Evolutionary conservation across 2,329 filamentous ascomycete species (phyloP), one percentile per base, ranked within the genome.

Genomic region (Claviceps paspali): DNA sequence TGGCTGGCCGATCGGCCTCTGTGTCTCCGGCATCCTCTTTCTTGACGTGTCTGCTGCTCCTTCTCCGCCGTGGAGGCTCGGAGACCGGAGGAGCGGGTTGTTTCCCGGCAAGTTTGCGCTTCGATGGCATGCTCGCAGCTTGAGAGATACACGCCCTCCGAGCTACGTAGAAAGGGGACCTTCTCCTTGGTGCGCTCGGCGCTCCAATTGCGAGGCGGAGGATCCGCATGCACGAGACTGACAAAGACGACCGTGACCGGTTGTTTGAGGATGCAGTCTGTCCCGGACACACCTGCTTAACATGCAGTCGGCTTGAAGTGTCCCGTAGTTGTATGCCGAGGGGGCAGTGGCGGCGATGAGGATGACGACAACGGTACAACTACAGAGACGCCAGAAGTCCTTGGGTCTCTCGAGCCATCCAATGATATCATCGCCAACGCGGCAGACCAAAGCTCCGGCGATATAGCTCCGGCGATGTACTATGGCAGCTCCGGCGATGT

Each of bases 51-150:
- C 45, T 47, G 38, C 47, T 48, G 23, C 46, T 51, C 29, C 51
- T 50, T 31, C 51, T 55, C 23, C 55, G 47, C 15, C 51, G 45
- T 0, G 46, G 46, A 1, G 27, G 41, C 17, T 52, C 47, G 3
- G 47, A 38, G 18, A 34, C 15, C 11, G 23, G 21, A 8, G 22
- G 11, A n/a, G n/a, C 2, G 9, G 46, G 43, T n/a, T 50, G 47
- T 9, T 42, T 38, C 5, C 38, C 47, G 7, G 29, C 35, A 38
- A 53, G 57, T 44, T 61, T 64, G 34, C 62, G 54, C 44, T 64
- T 66, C 4, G 52, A 29, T 2, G 50, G 50, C 62, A 65, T 65
- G 9, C 23, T 39, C 18, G 27, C 17, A 26, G 32, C 28, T 12
- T 28, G 26, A 26, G 30, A 39, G 10, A 24, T 11, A 9, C 17